Evolutionary conservation across 2,329 filamentous ascomycete genomes (phyloP).

Genomic region (Trematosphaeria pertusa): DNA sequence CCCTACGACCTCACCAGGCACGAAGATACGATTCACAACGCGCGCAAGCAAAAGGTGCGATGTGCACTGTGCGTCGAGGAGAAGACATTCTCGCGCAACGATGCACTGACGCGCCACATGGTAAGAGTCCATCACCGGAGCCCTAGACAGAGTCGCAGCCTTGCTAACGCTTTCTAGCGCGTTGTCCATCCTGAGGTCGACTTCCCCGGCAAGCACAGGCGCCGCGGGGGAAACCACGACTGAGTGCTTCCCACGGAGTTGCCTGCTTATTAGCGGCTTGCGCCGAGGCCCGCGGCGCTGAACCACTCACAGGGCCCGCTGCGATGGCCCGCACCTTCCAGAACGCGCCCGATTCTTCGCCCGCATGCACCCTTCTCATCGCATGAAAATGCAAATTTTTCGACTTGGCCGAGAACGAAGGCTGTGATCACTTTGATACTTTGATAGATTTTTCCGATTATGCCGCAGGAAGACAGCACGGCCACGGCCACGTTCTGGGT

Average conservation of each 20-base stretch:
- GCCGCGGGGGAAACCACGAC: conserved; percentile 49
- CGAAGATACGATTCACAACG: conserved; percentile 97
- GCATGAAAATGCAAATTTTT: conserved; percentile 3
- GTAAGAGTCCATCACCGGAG: conserved; percentile 33
- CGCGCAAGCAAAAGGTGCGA: conserved; percentile 89
- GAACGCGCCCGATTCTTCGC: conserved; percentile 28
- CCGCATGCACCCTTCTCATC: conserved; percentile 14
- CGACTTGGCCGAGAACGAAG: neutral
- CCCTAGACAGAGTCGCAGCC: conserved; percentile 16
- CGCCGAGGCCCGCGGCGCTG: conserved; percentile 23
- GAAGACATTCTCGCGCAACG: conserved; percentile 95
- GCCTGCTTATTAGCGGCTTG: conserved; percentile 6
- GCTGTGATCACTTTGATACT: neutral
- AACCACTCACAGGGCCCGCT: conserved; percentile 5
- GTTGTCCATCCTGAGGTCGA: conserved; percentile 92
- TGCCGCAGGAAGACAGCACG: neutral
- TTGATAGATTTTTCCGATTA: neutral
- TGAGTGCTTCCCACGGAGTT: too few relatives aligned
- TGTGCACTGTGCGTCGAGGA: conserved; percentile 94
- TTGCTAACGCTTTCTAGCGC: conserved; percentile 53
- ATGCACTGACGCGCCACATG: conserved; percentile 93
- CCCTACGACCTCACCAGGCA: conserved; percentile 97
- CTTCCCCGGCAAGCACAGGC: conserved; percentile 71
- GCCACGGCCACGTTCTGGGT: neutral
- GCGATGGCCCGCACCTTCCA: conserved; percentile 25